Conservation (phyloP, 495 filamentous ascomycete species). For the Trichocladium antarcticum region DNA sequence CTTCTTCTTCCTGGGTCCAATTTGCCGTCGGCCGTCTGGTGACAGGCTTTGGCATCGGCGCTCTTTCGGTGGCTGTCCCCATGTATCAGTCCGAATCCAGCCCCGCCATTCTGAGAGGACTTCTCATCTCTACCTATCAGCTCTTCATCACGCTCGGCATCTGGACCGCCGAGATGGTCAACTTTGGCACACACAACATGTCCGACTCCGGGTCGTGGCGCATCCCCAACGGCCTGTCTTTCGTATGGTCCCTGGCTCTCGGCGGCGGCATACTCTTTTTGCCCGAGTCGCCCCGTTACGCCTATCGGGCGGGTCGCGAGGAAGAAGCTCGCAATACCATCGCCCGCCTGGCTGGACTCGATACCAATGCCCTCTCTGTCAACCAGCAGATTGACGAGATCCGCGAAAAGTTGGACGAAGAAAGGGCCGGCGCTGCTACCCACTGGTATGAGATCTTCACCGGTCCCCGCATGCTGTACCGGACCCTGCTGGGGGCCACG, state of each 20-base stretch:
- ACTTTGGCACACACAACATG: constrained; percentile 55
- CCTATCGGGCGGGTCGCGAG: constrained; percentile 52
- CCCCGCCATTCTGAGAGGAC: constrained; percentile 53
- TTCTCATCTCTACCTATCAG: constrained; percentile 65
- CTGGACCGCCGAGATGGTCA: constrained; percentile 70
- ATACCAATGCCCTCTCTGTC: constrained; percentile 50
- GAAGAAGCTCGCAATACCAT: constrained; percentile 61
- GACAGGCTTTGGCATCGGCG: constrained; percentile 59
- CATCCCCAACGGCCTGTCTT: constrained; percentile 70
- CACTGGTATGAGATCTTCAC: constrained; percentile 58
- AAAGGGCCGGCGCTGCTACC: constrained; percentile 49
- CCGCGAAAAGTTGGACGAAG: constrained; percentile 50
- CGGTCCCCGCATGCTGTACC: constrained; percentile 61
- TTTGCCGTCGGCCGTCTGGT: constrained; percentile 47
- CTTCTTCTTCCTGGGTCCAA: constrained; percentile 40
- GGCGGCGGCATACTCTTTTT: constrained; percentile 58
- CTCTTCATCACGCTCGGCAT: constrained; percentile 82
- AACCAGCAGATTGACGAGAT: constrained; percentile 63
- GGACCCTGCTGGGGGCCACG: constrained; percentile 55
- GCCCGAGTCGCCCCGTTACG: constrained; percentile 60
- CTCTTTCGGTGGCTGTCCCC: constrained; percentile 58
- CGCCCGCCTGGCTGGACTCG: constrained; percentile 58
- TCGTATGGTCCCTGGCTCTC: constrained; percentile 65
- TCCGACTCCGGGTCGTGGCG: constrained; percentile 54
- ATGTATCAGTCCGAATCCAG: constrained; percentile 65